Evolutionary conservation across 495 filamentous ascomycete genomes (phyloP).

Genomic region (Lasiosphaeria hispida): DNA sequence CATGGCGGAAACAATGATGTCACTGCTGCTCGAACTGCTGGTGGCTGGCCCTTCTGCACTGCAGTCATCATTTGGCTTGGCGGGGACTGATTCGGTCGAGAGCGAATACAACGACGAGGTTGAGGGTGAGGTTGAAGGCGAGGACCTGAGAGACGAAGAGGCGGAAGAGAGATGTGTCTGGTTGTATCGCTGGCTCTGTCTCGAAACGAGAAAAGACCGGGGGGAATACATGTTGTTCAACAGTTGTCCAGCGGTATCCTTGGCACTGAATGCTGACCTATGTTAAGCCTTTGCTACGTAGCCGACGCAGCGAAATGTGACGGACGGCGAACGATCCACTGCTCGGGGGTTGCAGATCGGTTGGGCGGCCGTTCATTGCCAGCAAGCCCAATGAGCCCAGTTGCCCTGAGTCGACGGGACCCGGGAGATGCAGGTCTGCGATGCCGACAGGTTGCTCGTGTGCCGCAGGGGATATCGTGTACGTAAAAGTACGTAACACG

Average conservation of each 20-base stretch:
- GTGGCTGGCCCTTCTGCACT: constrained; percentile 13
- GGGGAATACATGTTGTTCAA: constrained; percentile 38
- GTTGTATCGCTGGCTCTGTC: constrained; percentile 17
- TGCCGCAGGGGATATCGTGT: constrained; percentile 22
- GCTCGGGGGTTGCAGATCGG: constrained; percentile 19
- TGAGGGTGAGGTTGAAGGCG: not conserved
- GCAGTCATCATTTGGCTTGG: constrained; percentile 33
- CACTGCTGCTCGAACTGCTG: constrained; percentile 10
- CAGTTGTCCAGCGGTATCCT: constrained; percentile 9
- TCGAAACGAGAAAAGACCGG: constrained; percentile 36
- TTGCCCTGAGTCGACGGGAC: not conserved
- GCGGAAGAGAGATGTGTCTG: constrained; percentile 8
- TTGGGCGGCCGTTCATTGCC: constrained; percentile 23
- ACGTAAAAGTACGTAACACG: constrained; percentile 33
- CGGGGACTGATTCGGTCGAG: not conserved
- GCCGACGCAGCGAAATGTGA: constrained; percentile 4
- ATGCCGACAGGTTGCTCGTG: constrained; percentile 16
- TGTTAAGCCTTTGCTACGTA: not conserved
- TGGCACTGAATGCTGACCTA: constrained; percentile 15
- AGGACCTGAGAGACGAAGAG: not conserved
- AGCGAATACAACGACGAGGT: not conserved
- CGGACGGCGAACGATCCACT: constrained; percentile 10
- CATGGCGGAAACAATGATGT: constrained; percentile 25
- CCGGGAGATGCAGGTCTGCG: constrained; percentile 3
- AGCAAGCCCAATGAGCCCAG: constrained; percentile 17